A percentile compares a stretch with the other conserved stretches of the same genome.
These are phyloP conservation scores for Ascodesmis nigricans DNA, from an alignment of 495 filamentous ascomycete genomes.

Conservation along the genomic window DNA sequence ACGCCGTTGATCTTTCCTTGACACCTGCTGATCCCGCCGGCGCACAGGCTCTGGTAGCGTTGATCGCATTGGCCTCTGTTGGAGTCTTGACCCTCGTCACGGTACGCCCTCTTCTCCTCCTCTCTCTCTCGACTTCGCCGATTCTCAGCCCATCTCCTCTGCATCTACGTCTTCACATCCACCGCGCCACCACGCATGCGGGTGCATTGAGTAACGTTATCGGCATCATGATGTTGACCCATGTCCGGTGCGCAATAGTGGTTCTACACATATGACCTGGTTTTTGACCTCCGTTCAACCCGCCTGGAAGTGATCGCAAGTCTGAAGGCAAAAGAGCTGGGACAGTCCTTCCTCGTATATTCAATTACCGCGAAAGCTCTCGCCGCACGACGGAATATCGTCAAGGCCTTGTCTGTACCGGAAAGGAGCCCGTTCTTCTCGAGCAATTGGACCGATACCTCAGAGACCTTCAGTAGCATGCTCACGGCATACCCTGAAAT, in stretches of 20 bases:
- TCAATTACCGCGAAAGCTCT: constrained; percentile 1
- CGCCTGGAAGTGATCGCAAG: constrained; percentile 3
- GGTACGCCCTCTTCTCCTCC: constrained; percentile 37
- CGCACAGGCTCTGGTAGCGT: constrained; percentile 31
- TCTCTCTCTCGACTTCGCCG: constrained; percentile 25
- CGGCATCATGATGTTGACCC: too few relatives aligned
- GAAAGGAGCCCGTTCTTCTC: constrained; percentile 1
- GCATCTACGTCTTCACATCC: constrained; percentile 39
- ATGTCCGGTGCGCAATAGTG: too few relatives aligned
- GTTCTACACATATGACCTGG: constrained; percentile 6
- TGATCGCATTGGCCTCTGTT: constrained; percentile 36
- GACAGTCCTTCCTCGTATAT: constrained; percentile 1
- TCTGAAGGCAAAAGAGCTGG: constrained; percentile 4
- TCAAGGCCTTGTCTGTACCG: constrained; percentile 3
- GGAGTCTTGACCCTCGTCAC: constrained; percentile 43
- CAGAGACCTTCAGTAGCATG: constrained; percentile 1
- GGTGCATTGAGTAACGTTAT: too few relatives aligned
- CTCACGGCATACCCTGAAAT: constrained; percentile 4
- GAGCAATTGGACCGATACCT: constrained; percentile 2
- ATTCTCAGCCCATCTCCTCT: constrained; percentile 64
- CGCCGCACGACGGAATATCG: constrained; percentile 3
- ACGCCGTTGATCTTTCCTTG: too few relatives aligned
- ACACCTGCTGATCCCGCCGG: too few relatives aligned
- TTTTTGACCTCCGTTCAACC: constrained; percentile 2
- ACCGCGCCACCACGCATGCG: too few relatives aligned